A percentile compares a stretch with the other conserved stretches of the same genome.
These are phyloP conservation scores for Phytopythium sindhum DNA, from an alignment of 352 stramenopile species.

Conservation along the genomic window DNA sequence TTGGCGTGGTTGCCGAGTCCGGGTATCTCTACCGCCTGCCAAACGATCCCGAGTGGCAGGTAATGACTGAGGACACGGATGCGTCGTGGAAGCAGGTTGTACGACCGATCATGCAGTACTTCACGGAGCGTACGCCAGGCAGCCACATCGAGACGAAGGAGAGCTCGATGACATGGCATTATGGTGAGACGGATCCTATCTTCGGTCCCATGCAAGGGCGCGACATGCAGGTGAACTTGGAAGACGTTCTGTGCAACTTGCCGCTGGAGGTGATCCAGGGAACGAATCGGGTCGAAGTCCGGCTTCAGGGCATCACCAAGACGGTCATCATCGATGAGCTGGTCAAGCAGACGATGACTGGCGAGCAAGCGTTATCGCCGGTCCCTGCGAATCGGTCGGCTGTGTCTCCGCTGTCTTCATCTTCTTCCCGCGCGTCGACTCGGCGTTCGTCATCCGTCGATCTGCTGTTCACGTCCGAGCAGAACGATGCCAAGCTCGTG, in stretches of 20 bases:
- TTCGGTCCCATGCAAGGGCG: conserved; percentile 81
- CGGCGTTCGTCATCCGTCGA: conserved; percentile 1
- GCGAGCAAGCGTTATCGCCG: conserved; percentile 4
- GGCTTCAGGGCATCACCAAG: conserved; percentile 64
- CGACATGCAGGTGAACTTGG: conserved; percentile 86
- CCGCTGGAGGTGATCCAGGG: conserved; percentile 79
- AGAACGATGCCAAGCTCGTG: conserved; percentile 25
- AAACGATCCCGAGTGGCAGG: conserved; percentile 48
- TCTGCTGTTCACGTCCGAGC: conserved; percentile 1
- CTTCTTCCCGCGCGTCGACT: neutral
- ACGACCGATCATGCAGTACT: conserved; percentile 73
- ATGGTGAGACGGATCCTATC: conserved; percentile 70
- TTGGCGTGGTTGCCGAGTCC: conserved; percentile 58
- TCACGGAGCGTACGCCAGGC: conserved; percentile 63
- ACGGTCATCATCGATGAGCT: conserved; percentile 62
- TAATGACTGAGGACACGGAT: conserved; percentile 54
- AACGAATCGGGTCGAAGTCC: conserved; percentile 73
- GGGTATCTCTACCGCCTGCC: conserved; percentile 60
- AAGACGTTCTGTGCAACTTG: conserved; percentile 82
- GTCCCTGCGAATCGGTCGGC: neutral
- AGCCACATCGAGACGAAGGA: conserved; percentile 67
- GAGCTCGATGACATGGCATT: conserved; percentile 62
- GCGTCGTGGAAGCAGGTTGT: conserved; percentile 74
- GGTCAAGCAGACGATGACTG: conserved; percentile 27
- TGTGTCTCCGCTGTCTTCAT: neutral